Conservation (phyloP, 345 rosid genomes). For the Sisymbrium irio region DNA sequence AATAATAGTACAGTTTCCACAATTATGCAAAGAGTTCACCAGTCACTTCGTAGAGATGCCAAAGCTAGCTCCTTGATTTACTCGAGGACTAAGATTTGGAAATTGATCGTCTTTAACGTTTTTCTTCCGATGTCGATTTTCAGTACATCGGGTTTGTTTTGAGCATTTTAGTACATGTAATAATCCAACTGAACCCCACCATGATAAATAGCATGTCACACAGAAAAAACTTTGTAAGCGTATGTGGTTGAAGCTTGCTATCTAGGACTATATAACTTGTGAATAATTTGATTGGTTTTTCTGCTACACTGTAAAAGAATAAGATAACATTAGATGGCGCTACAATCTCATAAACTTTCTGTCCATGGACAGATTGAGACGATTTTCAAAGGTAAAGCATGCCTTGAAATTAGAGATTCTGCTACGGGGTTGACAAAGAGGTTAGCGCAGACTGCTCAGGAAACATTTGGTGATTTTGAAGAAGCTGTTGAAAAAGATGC, state of each 20-base stretch:
- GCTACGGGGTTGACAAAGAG: slow-evolving; percentile 79
- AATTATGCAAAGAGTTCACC: neutral
- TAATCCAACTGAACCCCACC: neutral
- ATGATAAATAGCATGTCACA: neutral
- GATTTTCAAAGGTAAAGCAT: slow-evolving; percentile 82
- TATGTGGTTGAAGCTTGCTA: slow-evolving; percentile 5
- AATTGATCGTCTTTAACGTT: neutral
- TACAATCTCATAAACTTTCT: slow-evolving; percentile 12
- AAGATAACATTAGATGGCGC: neutral
- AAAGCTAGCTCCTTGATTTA: neutral
- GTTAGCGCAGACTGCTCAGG: slow-evolving; percentile 92
- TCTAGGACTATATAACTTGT: neutral
- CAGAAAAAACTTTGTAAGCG: neutral
- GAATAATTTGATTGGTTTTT: neutral
- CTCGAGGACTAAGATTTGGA: neutral
- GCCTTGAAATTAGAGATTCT: slow-evolving; percentile 84
- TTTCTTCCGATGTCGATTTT: neutral
- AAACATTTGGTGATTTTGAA: slow-evolving; percentile 97
- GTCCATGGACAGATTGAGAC: slow-evolving; percentile 59
- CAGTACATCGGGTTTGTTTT: neutral
- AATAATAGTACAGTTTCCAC: neutral
- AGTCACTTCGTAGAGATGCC: slow-evolving; percentile 18
- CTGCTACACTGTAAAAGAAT: neutral
- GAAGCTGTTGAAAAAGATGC: slow-evolving; percentile 99
- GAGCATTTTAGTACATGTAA: neutral